Evolutionary conservation across 2,329 filamentous ascomycete species (phyloP), one percentile per base, ranked within the genome.

Genomic region (Calycina herbarum): DNA sequence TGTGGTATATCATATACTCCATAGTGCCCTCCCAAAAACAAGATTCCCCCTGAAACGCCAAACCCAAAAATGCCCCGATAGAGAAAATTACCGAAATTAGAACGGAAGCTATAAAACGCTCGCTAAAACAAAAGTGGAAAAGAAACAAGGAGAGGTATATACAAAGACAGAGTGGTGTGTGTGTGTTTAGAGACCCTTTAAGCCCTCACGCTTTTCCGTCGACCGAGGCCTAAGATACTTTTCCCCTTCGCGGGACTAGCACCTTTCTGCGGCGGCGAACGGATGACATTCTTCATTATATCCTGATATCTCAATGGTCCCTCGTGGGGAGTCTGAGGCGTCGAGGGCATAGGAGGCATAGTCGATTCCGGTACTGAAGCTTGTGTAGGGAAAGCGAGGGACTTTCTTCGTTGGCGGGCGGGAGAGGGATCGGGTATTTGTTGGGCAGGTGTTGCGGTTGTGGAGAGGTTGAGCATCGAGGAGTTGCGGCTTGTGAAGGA

Each of bases 271-370:
- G 67, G 63, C 3, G 71, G 67, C 1, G 59, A 64, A 3, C 48
- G 62, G 27, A 68, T 67, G 13, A 58, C 69, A 48, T 24, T 62
- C 24, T 58, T 68, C 64, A 71, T 70, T 27, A 72, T 67, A 42
- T 73, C 70, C 17, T 71, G 65, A 45, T 72, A 72, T 24, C 42
- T 58, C 11, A 71, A 8, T 4, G 70, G 64, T 3, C n/a, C 20
- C 1, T 51, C 11, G 64, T 61, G 24, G 3, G 56, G 27, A 45
- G n/a, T 56, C 15, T 29, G 57, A 7, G 66, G 64, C 20, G 56
- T 57, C 3, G 57, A 35, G 24, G 66, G 58, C 3, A 64, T 40
- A n/a, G 61, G 42, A 51, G 65, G 56, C 0, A 62, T 27, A 7
- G 10, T n/a, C 2, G 24, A 35, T 57, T 57, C 24, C 20, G 35